Evolutionary conservation across 2,329 filamentous ascomycete species (phyloP), one percentile per base, ranked within the genome.

Genomic region (Fusarium algeriense): DNA sequence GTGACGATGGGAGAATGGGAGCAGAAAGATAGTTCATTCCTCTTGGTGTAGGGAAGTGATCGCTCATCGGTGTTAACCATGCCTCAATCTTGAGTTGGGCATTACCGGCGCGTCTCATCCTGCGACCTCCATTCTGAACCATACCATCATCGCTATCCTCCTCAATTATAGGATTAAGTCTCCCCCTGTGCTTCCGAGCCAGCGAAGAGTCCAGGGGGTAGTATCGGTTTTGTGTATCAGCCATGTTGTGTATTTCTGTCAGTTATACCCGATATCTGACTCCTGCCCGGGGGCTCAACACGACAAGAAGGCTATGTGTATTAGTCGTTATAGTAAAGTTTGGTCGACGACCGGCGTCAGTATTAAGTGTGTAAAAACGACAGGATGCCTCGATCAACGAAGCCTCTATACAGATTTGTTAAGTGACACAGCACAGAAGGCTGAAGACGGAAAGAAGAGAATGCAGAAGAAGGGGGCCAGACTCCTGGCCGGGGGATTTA

Each of bases 31-130:
- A 90, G 79, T 91, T 85, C 73, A 88, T 83, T 64, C 90, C 91
- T 75, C 89, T 86, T n/a, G 91, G 91, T 12, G 91, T 92, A 44
- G 91, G 92, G 77, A 93, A 93, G 78, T 93, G 86, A 74, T 88
- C 87, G 78, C 85, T 88, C 79, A 85, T 81, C 45, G 88, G 88
- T 45, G 87, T 88, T 45, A 89, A 79, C 88, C 88, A 90, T 69
- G 87, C 85, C 70, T 87, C 83, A 70, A 89, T 86, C 77, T 85
- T 87, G 63, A 88, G 81, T 66, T 83, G 81, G 43, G 84, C 81
- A 44, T 75, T 64, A 57, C 80, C 78, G 35, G 67, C 73, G 35
- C 78, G 77, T 53, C 75, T 76, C 55, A 71, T 62, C 54, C 75
- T 75, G 52, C 75, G 73, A 41, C 65, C 60, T 61, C 63, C 57